A percentile compares a stretch with the other conserved stretches of the same genome.
Evolutionary conservation across 371 early-diverging fungal genomes (phyloP).

Genomic region (Mortierella sp.): DNA sequence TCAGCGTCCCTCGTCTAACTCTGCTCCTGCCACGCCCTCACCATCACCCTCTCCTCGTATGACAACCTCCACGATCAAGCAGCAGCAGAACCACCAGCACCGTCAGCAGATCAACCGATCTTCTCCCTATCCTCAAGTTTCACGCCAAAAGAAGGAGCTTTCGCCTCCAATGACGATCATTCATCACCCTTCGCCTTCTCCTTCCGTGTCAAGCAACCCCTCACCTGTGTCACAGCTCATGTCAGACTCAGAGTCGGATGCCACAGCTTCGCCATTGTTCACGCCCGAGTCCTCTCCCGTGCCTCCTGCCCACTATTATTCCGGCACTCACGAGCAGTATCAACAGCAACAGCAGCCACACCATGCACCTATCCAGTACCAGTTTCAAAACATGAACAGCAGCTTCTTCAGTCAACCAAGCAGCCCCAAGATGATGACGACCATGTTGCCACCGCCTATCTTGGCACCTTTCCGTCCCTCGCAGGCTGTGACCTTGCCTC

Average conservation of each 20-base stretch:
- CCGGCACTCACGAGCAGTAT: slow-evolving; percentile 5
- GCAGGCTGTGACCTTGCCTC: slow-evolving; percentile 50
- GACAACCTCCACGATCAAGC: slow-evolving; percentile 28
- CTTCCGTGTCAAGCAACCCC: slow-evolving; percentile 23
- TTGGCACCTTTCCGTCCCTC: slow-evolving; percentile 51
- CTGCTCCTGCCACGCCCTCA: slow-evolving; percentile 21
- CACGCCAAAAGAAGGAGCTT: slow-evolving; percentile 21
- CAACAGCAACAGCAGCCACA: slow-evolving; percentile 18
- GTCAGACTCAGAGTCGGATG: slow-evolving; percentile 52
- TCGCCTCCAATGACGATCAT: slow-evolving; percentile 20
- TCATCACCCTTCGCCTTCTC: slow-evolving; percentile 34
- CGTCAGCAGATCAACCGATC: slow-evolving; percentile 40
- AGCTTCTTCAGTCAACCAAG: slow-evolving; percentile 36
- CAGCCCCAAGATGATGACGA: slow-evolving; percentile 18
- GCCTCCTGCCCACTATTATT: slow-evolving; percentile 15
- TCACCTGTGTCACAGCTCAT: slow-evolving; percentile 35
- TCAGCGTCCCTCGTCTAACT: slow-evolving; percentile 17
- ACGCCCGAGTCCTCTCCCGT: slow-evolving; percentile 53
- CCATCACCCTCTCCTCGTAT: slow-evolving; percentile 52
- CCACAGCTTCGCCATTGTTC: slow-evolving; percentile 47
- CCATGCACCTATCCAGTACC: slow-evolving; percentile 29
- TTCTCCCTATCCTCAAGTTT: slow-evolving; percentile 36
- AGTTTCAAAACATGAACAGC: slow-evolving; percentile 47
- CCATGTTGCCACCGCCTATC: slow-evolving; percentile 43
- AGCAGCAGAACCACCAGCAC: slow-evolving; percentile 22